Percentiles rank a stretch among this genome's conserved stretches.
phyloP scores from a whole-genome alignment of 148 eudicot species.

The Drosera capensis region DNA sequence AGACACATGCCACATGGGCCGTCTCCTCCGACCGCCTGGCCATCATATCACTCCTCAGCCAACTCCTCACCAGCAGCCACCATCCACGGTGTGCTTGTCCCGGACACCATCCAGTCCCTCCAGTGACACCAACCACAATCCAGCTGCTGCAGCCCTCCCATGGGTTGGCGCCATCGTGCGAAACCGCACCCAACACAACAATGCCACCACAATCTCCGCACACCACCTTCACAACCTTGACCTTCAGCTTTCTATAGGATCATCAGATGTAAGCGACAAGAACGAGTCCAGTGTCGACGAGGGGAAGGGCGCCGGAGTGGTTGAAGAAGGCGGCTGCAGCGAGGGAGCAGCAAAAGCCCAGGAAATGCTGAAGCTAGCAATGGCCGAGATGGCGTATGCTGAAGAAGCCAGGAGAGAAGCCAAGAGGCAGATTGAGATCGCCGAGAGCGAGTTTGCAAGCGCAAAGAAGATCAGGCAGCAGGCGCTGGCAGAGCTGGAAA shows the following conservation, averaged over 20 bases:
- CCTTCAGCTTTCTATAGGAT: background rate
- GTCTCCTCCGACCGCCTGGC: constrained; percentile 20
- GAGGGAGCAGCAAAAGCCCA: too few relatives aligned
- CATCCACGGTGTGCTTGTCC: constrained; percentile 20
- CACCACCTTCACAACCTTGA: background rate
- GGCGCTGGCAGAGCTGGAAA: constrained; percentile 52
- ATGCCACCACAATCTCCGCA: background rate
- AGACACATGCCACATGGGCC: constrained; percentile 53
- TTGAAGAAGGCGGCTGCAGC: constrained; percentile 17
- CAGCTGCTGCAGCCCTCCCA: constrained; percentile 2
- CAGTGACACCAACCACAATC: constrained; percentile 15
- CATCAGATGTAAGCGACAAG: constrained; percentile 3
- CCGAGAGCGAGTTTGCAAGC: constrained; percentile 52
- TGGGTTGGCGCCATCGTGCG: background rate
- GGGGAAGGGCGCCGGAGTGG: background rate
- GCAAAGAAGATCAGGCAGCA: constrained; percentile 70
- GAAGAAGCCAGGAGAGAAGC: constrained; percentile 60
- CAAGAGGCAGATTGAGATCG: constrained; percentile 43
- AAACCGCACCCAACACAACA: background rate
- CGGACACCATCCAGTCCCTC: constrained; percentile 47
- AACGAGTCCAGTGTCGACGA: constrained; percentile 1
- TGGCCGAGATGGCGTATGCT: constrained; percentile 54
- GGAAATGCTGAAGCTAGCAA: constrained; percentile 43
- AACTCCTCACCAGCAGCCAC: background rate
- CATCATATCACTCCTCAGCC: background rate